Conservation (phyloP, 176 grass and related monocot species). For the Coix lacrymajobi region DNA sequence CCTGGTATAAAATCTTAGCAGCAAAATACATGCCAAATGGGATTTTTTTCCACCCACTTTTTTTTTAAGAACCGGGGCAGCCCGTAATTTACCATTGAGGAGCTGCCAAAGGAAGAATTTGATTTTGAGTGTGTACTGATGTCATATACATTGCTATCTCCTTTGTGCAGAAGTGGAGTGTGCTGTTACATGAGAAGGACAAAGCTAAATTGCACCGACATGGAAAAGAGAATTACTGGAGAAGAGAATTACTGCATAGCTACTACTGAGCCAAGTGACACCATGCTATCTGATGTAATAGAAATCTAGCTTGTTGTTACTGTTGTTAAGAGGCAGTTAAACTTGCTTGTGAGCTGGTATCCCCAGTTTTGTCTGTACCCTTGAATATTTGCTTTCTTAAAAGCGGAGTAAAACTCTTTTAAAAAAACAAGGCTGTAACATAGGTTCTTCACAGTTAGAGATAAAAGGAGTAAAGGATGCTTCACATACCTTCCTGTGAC, state of each 20-base stretch:
- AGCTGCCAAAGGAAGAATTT: too few species aligned
- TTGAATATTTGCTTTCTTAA: not conserved
- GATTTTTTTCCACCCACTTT: too few species aligned
- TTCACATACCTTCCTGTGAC: constrained; percentile 66
- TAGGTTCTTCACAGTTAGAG: not conserved
- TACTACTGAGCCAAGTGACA: not conserved
- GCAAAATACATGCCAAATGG: too few species aligned
- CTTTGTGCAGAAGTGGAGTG: not conserved
- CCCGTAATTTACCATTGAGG: too few species aligned
- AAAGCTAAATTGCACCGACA: not conserved
- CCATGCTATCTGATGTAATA: not conserved
- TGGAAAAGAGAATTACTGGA: not conserved
- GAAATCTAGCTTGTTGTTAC: not conserved
- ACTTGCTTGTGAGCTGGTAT: not conserved
- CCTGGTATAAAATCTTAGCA: too few species aligned
- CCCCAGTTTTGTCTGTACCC: not conserved
- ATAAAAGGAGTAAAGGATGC: not conserved
- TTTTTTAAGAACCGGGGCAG: too few species aligned
- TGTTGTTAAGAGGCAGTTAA: not conserved
- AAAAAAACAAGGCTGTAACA: not conserved
- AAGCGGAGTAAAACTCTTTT: not conserved
- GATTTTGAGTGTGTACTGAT: not conserved
- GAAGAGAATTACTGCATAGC: not conserved
- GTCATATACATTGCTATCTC: not conserved
- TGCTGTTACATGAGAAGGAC: not conserved